These are phyloP conservation scores for Ocimum tenuiflorum DNA, from an alignment of 257 asterid genomes.

Conservation along the genomic window DNA sequence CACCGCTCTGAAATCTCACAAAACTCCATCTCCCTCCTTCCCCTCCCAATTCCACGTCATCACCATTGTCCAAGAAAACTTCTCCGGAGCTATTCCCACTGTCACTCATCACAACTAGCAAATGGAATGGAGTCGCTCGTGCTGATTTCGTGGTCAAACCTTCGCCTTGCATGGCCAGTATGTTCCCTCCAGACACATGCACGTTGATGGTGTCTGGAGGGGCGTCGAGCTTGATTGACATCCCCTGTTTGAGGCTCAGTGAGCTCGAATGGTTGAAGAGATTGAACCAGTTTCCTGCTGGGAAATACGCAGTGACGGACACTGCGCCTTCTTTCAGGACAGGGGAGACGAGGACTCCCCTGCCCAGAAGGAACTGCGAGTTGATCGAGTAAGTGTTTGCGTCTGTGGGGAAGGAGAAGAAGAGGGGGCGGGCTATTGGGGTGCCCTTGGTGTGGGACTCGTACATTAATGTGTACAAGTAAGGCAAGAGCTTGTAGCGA, in stretches of 20 bases:
- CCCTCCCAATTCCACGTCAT: conserved; percentile 37
- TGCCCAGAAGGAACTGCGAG: conserved; percentile 53
- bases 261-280: conserved; percentile 42
- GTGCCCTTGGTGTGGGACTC: conserved; percentile 47
- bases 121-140: conserved; percentile 34
- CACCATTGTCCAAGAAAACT: conserved; percentile 59
- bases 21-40: conserved; percentile 39
- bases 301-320: conserved; percentile 48
- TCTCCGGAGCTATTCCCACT: conserved; percentile 32
- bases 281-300: conserved; percentile 59
- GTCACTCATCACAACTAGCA: conserved; percentile 33
- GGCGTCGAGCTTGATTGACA: conserved; percentile 35
- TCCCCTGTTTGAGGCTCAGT: conserved; percentile 22
- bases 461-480: conserved; percentile 52
- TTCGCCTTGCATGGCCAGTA: conserved; percentile 52
- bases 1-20: conserved; percentile 19
- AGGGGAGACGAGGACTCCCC: conserved; percentile 50
- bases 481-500: conserved; percentile 51
- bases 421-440: conserved; percentile 59
- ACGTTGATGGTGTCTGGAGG: conserved; percentile 47
- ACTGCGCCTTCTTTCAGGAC: conserved; percentile 37
- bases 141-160: conserved; percentile 50
- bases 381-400: conserved; percentile 35
- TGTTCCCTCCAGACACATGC: conserved; percentile 43
- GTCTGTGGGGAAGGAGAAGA: conserved; percentile 54